Conservation (phyloP, 2,329 filamentous ascomycete species). For the Neobulgaria alba region DNA sequence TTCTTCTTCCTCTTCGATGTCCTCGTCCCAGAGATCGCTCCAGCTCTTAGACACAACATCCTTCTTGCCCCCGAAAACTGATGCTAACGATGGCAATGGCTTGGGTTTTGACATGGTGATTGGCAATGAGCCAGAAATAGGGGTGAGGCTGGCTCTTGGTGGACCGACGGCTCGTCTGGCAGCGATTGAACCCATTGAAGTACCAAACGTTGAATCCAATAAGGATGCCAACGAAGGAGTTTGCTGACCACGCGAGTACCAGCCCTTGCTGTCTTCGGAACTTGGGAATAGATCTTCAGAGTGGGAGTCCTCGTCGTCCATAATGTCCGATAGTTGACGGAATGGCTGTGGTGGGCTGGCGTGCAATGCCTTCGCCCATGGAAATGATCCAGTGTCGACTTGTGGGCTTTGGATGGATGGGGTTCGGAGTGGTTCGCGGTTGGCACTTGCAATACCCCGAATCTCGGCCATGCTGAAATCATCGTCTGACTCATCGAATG, state of each 20-base stretch:
- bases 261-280: slow-evolving; percentile 61
- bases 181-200: slow-evolving; percentile 69
- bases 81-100: slow-evolving; percentile 49
- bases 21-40: slow-evolving; percentile 97
- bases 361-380: slow-evolving; percentile 88
- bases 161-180: slow-evolving; percentile 40
- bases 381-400: slow-evolving; percentile 75
- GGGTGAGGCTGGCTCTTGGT: slow-evolving; percentile 45
- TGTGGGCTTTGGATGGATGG: slow-evolving; percentile 87
- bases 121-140: slow-evolving; percentile 61
- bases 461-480: slow-evolving; percentile 86
- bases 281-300: slow-evolving; percentile 75
- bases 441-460: slow-evolving; percentile 70
- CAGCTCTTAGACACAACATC: slow-evolving; percentile 93
- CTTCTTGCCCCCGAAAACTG: slow-evolving; percentile 69
- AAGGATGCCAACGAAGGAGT: slow-evolving; percentile 79
- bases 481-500: slow-evolving; percentile 80
- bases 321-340: slow-evolving; percentile 81
- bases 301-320: slow-evolving; percentile 65
- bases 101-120: slow-evolving; percentile 73
- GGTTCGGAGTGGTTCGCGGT: slow-evolving; percentile 90
- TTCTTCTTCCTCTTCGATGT: slow-evolving; percentile 67
- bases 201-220: slow-evolving; percentile 71
- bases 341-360: slow-evolving; percentile 60
- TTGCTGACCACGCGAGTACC: slow-evolving; percentile 68